These are phyloP conservation scores for Calonectria henricotiae DNA, from an alignment of 2,329 filamentous ascomycete species.

Conservation along the genomic window DNA sequence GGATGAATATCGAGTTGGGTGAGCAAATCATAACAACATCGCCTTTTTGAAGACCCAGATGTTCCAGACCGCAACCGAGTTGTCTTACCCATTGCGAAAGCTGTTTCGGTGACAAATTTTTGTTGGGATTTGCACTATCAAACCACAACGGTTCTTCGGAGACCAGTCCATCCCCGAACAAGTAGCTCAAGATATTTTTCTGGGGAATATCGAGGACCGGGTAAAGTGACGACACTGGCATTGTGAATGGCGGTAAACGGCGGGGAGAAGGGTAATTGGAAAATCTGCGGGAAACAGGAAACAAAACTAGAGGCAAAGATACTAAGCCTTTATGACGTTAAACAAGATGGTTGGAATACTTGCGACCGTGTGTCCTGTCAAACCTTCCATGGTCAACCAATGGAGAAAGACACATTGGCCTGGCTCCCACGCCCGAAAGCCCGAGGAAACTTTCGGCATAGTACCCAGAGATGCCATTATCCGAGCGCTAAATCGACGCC, in stretches of 20 bases:
- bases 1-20: slow-evolving; percentile 71
- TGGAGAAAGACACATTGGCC: neutral
- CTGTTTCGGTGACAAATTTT: slow-evolving; percentile 65
- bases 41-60: slow-evolving; percentile 62
- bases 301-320: neutral
- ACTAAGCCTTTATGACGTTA: slow-evolving; percentile 7
- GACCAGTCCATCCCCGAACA: slow-evolving; percentile 55
- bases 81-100: slow-evolving; percentile 68
- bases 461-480: neutral
- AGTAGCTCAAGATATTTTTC: slow-evolving; percentile 62
- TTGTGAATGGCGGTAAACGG: slow-evolving; percentile 42
- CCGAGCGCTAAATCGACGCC: neutral
- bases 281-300: neutral
- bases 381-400: neutral
- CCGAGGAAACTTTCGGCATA: slow-evolving; percentile 32
- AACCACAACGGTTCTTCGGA: slow-evolving; percentile 69
- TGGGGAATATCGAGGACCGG: slow-evolving; percentile 62
- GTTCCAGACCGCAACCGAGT: slow-evolving; percentile 66
- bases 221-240: slow-evolving; percentile 64
- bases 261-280: neutral
- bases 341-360: neutral
- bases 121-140: slow-evolving; percentile 64
- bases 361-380: neutral
- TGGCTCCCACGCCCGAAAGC: slow-evolving; percentile 32
- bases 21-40: slow-evolving; percentile 71